A percentile compares a stretch with the other conserved stretches of the same genome.
phyloP scores from a whole-genome alignment of 768 basidiomycete species.

The Hericium coralloides region DNA sequence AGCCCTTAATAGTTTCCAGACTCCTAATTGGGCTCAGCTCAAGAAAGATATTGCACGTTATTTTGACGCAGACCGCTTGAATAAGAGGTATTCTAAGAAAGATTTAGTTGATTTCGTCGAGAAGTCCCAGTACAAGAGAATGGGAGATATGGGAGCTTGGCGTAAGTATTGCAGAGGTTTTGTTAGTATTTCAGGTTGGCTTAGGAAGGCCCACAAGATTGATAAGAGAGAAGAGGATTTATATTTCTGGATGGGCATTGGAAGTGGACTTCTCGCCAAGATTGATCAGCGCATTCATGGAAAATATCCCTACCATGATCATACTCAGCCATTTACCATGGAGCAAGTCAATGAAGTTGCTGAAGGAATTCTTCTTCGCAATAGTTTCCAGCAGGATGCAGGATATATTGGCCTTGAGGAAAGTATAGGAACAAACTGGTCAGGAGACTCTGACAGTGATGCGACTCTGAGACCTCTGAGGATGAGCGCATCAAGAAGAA shows the following conservation, averaged over 20 bases:
- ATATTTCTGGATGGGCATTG: neutral
- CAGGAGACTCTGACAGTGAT: neutral
- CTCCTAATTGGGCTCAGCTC: neutral
- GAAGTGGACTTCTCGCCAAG: neutral
- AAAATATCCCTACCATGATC: neutral
- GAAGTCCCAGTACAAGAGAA: no score
- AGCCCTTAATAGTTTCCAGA: neutral
- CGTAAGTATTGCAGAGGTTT: no score
- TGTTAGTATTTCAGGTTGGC: no score
- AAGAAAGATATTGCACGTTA: neutral
- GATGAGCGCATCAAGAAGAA: neutral
- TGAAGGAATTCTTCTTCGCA: neutral
- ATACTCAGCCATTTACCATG: neutral
- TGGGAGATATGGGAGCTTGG: no score
- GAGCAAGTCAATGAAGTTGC: neutral
- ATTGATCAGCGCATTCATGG: neutral
- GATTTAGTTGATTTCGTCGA: no score
- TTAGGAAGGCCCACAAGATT: neutral
- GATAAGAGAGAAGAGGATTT: neutral
- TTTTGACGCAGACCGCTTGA: neutral
- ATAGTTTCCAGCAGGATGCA: neutral
- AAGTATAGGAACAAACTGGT: neutral
- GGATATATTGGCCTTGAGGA: neutral
- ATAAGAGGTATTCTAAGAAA: neutral
- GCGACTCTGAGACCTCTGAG: neutral